Conservation (phyloP, 176 grass and related monocot genomes). For the Elymus sibiricus region DNA sequence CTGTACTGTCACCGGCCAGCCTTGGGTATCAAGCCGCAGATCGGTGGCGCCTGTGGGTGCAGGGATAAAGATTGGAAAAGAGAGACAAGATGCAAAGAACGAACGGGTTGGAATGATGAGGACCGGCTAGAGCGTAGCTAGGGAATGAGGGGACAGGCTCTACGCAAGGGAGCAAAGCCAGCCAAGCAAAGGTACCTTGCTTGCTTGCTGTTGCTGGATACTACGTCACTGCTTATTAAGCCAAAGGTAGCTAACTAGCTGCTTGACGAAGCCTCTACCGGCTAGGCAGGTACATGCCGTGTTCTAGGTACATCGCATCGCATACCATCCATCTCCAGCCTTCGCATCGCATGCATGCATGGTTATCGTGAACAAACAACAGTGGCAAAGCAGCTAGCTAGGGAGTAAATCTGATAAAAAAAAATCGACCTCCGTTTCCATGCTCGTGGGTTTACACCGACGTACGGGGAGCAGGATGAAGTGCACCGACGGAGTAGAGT, state of each 20-base stretch:
- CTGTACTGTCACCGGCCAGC: not conserved
- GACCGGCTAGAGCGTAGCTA: not conserved
- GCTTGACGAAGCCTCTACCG: not conserved
- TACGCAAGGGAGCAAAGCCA: constrained; percentile 9
- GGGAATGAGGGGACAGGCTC: constrained; percentile 38
- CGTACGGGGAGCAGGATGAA: not conserved
- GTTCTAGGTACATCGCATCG: not conserved
- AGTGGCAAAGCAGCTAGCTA: too few relatives aligned
- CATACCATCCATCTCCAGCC: not conserved
- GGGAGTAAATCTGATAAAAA: too few relatives aligned
- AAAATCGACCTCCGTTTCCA: too few relatives aligned
- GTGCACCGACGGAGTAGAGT: not conserved
- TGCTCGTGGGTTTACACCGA: too few relatives aligned
- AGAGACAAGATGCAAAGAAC: not conserved
- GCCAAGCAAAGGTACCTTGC: constrained; percentile 20
- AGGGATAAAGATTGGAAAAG: not conserved
- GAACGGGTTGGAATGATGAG: not conserved
- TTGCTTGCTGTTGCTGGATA: constrained; percentile 16
- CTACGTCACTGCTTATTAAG: not conserved
- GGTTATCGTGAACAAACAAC: too few relatives aligned
- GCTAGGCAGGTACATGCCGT: not conserved
- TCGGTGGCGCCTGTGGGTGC: not conserved
- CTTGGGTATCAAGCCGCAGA: not conserved
- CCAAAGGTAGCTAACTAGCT: too few relatives aligned
- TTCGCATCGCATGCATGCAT: too few relatives aligned